phyloP scores from a whole-genome alignment of 345 rosid species.

The Geranium brycei region DNA sequence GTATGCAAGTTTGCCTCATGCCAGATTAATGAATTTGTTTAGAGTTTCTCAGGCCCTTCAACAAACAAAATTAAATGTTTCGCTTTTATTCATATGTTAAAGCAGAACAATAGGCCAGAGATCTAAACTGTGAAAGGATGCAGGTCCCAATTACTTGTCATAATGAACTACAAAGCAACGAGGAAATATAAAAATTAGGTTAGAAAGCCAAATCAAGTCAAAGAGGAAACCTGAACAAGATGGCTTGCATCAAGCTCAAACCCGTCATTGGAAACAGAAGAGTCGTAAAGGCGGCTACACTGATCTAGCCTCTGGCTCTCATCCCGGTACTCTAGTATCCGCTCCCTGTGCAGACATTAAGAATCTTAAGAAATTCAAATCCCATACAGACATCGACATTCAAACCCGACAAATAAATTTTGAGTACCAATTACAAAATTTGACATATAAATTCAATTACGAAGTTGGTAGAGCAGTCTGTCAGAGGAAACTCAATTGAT shows the following conservation, averaged over 20 bases:
- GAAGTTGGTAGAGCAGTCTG: background rate
- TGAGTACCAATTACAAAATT: no score
- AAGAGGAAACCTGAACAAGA: constrained; percentile 59
- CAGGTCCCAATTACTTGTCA: background rate
- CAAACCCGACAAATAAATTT: background rate
- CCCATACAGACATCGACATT: background rate
- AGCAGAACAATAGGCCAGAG: no score
- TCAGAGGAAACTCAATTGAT: background rate
- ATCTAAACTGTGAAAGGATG: no score
- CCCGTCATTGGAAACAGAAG: constrained; percentile 76
- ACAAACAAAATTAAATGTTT: background rate
- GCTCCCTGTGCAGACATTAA: constrained; percentile 34
- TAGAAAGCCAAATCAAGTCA: background rate
- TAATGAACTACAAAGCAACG: background rate
- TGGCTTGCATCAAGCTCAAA: constrained; percentile 85
- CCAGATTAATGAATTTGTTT: background rate
- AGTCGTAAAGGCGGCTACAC: constrained; percentile 85
- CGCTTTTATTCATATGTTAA: background rate
- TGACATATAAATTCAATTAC: no score
- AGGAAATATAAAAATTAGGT: background rate
- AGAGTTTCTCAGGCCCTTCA: background rate
- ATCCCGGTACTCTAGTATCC: constrained; percentile 63
- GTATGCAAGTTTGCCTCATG: background rate
- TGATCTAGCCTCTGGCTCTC: constrained; percentile 91
- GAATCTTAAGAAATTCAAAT: background rate